Evolutionary conservation across 2,329 filamentous ascomycete species (phyloP).

Genomic region (Fusarium xylarioides): DNA sequence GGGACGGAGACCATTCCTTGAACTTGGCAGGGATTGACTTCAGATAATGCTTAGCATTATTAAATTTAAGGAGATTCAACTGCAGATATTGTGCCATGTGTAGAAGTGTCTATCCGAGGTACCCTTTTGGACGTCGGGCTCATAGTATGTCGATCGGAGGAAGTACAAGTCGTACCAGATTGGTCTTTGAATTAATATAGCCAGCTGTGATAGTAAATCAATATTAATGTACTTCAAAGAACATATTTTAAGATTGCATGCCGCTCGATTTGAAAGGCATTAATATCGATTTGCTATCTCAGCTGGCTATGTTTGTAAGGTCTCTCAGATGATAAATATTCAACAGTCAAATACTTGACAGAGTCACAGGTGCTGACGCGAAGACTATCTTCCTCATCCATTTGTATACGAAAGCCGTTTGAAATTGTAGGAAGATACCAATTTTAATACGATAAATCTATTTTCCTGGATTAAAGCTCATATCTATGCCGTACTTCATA

Average conservation of each 20-base stretch:
- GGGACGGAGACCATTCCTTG: too few relatives aligned
- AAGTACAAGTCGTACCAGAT: background rate
- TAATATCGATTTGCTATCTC: too few relatives aligned
- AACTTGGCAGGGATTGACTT: background rate
- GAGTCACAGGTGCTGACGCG: background rate
- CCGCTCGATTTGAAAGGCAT: too few relatives aligned
- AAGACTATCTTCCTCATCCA: background rate
- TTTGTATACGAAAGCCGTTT: background rate
- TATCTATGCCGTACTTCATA: background rate
- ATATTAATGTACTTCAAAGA: background rate
- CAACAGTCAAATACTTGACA: background rate
- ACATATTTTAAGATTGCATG: too few relatives aligned
- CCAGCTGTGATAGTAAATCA: fast-evolving
- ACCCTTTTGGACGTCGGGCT: background rate
- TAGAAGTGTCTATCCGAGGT: background rate
- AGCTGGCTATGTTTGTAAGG: too few relatives aligned
- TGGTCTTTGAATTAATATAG: background rate
- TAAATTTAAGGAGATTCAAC: fast-evolving
- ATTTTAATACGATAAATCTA: background rate
- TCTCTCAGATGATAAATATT: background rate
- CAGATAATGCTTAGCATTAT: fast-evolving
- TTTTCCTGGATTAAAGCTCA: background rate
- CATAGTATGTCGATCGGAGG: background rate
- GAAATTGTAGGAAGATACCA: background rate
- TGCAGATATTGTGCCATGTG: background rate